These are phyloP conservation scores for Pisolithus orientalis DNA, from an alignment of 768 basidiomycete genomes.

Conservation along the genomic window DNA sequence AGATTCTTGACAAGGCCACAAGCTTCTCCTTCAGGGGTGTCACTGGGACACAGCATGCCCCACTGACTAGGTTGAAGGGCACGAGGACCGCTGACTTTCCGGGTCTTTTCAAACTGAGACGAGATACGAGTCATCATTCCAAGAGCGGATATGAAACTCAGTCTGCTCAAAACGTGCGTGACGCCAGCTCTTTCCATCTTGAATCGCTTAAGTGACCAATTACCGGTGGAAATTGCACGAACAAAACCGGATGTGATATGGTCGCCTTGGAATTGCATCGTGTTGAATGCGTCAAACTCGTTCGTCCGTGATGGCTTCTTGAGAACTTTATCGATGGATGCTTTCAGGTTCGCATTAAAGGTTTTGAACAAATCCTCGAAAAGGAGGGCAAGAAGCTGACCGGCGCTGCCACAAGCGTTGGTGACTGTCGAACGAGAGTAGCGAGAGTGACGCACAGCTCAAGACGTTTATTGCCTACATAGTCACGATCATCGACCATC, in stretches of 20 bases:
- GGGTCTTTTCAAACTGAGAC: slow-evolving; percentile 98
- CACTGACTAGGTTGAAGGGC: slow-evolving; percentile 97
- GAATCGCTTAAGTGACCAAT: slow-evolving; percentile 98
- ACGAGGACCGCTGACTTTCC: slow-evolving; percentile 96
- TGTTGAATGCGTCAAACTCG: slow-evolving; percentile 92
- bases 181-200: slow-evolving; percentile 99
- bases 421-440: slow-evolving; percentile 8
- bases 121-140: slow-evolving; percentile 99
- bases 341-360: slow-evolving; percentile 93
- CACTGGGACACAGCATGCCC: slow-evolving; percentile 97
- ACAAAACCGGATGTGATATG: slow-evolving; percentile 94
- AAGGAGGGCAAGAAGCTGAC: slow-evolving; percentile 88
- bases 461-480: slow-evolving; percentile 97
- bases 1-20: slow-evolving; percentile 98
- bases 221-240: slow-evolving; percentile 96
- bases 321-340: slow-evolving; percentile 92
- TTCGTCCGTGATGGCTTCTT: slow-evolving; percentile 93
- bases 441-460: slow-evolving; percentile 67
- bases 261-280: slow-evolving; percentile 94
- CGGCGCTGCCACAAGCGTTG: slow-evolving; percentile 54
- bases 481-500: slow-evolving; percentile 97
- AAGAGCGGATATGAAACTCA: slow-evolving; percentile 94
- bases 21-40: slow-evolving; percentile 99
- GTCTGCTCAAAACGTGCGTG: slow-evolving; percentile 91
- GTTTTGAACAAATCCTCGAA: slow-evolving; percentile 99